A percentile compares a stretch with the other conserved stretches of the same genome.
phyloP scores from a whole-genome alignment of 768 basidiomycete genomes.

The Lanmaoa pseudosensibilis region DNA sequence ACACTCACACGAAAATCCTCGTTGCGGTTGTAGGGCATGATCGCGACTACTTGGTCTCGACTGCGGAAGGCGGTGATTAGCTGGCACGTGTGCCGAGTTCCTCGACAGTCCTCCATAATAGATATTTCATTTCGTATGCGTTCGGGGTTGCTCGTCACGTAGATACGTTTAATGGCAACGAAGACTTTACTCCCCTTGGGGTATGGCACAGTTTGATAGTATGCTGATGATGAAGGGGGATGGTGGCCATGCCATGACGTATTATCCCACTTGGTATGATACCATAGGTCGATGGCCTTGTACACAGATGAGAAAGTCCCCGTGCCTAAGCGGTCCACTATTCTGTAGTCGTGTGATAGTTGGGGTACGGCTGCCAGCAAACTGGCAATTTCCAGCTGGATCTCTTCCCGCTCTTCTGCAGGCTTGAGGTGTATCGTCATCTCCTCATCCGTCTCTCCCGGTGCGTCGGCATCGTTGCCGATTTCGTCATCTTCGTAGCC shows the following conservation, averaged over 20 bases:
- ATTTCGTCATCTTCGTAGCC: slow-evolving; percentile 37
- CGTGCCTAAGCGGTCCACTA: slow-evolving; percentile 91
- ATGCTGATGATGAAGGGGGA: slow-evolving; percentile 59
- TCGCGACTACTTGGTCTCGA: slow-evolving; percentile 87
- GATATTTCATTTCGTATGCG: slow-evolving; percentile 90
- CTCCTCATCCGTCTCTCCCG: slow-evolving; percentile 58
- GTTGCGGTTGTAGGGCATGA: slow-evolving; percentile 92
- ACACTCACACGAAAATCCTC: slow-evolving; percentile 89
- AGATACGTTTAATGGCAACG: slow-evolving; percentile 95
- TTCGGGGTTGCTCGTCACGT: slow-evolving; percentile 92
- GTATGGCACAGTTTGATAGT: slow-evolving; percentile 54
- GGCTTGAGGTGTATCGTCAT: slow-evolving; percentile 56
- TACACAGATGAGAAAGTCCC: slow-evolving; percentile 99
- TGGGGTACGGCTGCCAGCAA: slow-evolving; percentile 65
- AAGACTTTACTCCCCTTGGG: slow-evolving; percentile 56
- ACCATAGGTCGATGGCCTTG: slow-evolving; percentile 83
- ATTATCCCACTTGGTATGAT: slow-evolving; percentile 78
- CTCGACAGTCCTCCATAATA: slow-evolving; percentile 83
- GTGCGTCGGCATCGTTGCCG: slow-evolving; percentile 34
- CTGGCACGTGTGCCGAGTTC: slow-evolving; percentile 86
- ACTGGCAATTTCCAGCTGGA: slow-evolving; percentile 73
- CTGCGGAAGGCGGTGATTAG: slow-evolving; percentile 92
- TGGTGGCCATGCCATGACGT: slow-evolving; percentile 69
- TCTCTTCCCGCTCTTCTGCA: slow-evolving; percentile 68
- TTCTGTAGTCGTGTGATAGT: slow-evolving; percentile 65